Conservation (phyloP, 495 filamentous ascomycete species). For the Hyaloscypha finlandica region DNA sequence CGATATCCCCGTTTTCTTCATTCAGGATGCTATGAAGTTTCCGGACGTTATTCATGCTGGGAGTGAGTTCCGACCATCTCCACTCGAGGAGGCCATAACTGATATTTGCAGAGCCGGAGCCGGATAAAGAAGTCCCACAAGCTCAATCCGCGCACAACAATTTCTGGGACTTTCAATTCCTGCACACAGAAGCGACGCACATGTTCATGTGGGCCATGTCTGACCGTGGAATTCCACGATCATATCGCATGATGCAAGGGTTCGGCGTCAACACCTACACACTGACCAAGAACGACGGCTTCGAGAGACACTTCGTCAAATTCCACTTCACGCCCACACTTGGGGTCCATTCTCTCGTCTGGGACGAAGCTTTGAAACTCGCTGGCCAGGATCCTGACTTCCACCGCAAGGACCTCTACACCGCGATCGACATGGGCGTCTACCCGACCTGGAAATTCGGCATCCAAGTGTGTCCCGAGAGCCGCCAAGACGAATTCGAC, state of each 20-base stretch:
- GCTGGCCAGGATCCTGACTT: slow-evolving; percentile 84
- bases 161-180: slow-evolving; percentile 62
- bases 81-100: not conserved
- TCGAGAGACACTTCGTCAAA: slow-evolving; percentile 78
- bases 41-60: slow-evolving; percentile 77
- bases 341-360: slow-evolving; percentile 82
- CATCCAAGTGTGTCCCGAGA: slow-evolving; percentile 73
- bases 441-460: slow-evolving; percentile 86
- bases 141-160: slow-evolving; percentile 66
- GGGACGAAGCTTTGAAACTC: slow-evolving; percentile 87
- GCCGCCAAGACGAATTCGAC: slow-evolving; percentile 76
- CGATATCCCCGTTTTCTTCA: slow-evolving; percentile 70
- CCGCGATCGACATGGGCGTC: slow-evolving; percentile 73
- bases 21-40: slow-evolving; percentile 73
- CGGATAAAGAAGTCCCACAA: slow-evolving; percentile 70
- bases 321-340: slow-evolving; percentile 77
- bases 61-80: slow-evolving; percentile 37
- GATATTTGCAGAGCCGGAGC: slow-evolving; percentile 61
- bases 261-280: slow-evolving; percentile 88
- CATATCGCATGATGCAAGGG: slow-evolving; percentile 87
- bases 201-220: slow-evolving; percentile 86
- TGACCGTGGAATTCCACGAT: slow-evolving; percentile 78
- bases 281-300: slow-evolving; percentile 64
- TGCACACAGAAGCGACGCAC: slow-evolving; percentile 76
- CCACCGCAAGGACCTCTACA: slow-evolving; percentile 79